Base-by-base conservation (phyloP, 495 filamentous ascomycete species). In the Hyaloscypha hepaticicola region DNA sequence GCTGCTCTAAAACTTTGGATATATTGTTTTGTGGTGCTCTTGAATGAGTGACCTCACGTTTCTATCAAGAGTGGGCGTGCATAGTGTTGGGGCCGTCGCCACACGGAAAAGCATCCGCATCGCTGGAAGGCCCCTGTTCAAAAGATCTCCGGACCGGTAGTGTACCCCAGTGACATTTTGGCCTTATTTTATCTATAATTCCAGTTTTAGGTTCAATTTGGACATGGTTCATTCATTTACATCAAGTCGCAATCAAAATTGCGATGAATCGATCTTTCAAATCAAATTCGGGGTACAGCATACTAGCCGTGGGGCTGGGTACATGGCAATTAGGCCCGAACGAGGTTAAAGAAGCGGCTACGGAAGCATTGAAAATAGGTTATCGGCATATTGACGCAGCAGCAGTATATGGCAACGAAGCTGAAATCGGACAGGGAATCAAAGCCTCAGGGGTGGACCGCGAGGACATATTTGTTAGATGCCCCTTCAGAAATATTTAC, bases 311-410 rank as follows among this genome's bases (percentile, higher is more conserved):
- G 12, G 90, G 88, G 5, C 79, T 93, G 12, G 88, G 87, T 72
- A 90, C 87, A 65, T 90, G 90, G 90, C 88, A 94, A 76, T 83
- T 87, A 8, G 80, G 74, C 0, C 81, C 88, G 4, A 87, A 88
- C 38, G 78, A 83, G 59, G 83, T 86, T 63, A 70, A 73, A 49
- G 60, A 71, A 5, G 82, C 85, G 7, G 82, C 86, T 12, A 68
- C 77, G 3, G 69, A 73, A 55, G 86, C 85, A 11, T 75, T 92
- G 14, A 75, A 83, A 68, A 64, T 73, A 8, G 89, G 89, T 4
- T 92, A 90, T 70, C 74, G 79, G 53, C 88, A 88, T 28, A 77
- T 87, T 64, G 84, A 86, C 71, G 76, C 76, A 57, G 83, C 79
- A 0, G 81, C 80, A 74, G 81, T 82, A 74, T 86, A 87, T 74